A percentile compares a stretch with the other conserved stretches of the same genome.
Conservation (phyloP, 2,329 filamentous ascomycete genomes). For the Apiospora kogelbergensis region DNA sequence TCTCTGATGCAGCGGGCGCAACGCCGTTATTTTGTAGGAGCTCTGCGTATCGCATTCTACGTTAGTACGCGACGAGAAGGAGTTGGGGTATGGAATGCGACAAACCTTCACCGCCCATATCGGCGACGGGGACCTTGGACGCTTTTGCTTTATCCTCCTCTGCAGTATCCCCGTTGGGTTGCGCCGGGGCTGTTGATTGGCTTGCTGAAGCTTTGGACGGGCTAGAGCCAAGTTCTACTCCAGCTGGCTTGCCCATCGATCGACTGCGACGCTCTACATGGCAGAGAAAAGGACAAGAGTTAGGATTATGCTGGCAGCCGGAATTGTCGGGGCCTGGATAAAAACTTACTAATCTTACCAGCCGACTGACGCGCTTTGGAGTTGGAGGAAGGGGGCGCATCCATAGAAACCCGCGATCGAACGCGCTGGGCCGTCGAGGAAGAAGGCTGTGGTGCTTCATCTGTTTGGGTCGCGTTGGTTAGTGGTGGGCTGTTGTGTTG, state of each 20-base stretch:
- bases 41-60: neutral
- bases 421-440: slow-evolving; percentile 21
- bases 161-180: slow-evolving; percentile 9
- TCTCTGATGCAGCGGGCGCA: neutral
- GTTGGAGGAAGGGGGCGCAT: slow-evolving; percentile 21
- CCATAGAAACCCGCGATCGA: slow-evolving; percentile 24
- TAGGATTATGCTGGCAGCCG: neutral
- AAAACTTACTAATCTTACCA: slow-evolving; percentile 19
- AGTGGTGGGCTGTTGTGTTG: neutral
- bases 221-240: neutral
- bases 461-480: slow-evolving; percentile 17
- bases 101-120: slow-evolving; percentile 23
- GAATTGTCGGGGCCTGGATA: neutral
- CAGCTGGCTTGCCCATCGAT: slow-evolving; percentile 14
- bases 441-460: slow-evolving; percentile 16
- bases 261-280: slow-evolving; percentile 24
- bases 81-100: neutral
- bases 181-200: neutral
- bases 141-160: slow-evolving; percentile 14
- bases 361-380: slow-evolving; percentile 19
- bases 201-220: slow-evolving; percentile 1
- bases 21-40: neutral
- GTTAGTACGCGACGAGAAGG: neutral
- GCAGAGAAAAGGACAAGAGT: neutral
- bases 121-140: slow-evolving; percentile 24